These are phyloP conservation scores for Sporopachydermia quercuum DNA, from an alignment of 805 yeast genomes.

Conservation along the genomic window DNA sequence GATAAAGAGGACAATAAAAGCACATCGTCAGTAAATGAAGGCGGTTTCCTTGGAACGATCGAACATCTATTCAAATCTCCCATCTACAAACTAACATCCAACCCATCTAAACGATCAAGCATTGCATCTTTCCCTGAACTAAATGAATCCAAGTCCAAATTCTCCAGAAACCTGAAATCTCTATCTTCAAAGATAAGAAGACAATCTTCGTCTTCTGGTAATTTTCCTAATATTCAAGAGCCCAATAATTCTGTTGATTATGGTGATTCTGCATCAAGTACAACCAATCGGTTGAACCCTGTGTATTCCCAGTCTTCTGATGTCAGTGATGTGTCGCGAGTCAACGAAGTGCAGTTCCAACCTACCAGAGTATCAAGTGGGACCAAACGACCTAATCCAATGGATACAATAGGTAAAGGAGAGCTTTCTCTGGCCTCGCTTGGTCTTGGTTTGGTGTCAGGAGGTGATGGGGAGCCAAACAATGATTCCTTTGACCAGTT, in stretches of 20 bases:
- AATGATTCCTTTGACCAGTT: too few relatives aligned
- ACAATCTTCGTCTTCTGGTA: background rate
- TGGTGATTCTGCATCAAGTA: too few relatives aligned
- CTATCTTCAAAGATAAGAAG: background rate
- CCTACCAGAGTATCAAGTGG: background rate
- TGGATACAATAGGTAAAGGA: conserved; percentile 18
- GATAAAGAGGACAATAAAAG: too few relatives aligned
- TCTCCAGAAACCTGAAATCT: background rate
- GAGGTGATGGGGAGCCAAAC: background rate
- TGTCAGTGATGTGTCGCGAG: background rate
- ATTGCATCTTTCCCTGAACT: background rate
- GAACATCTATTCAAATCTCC: background rate
- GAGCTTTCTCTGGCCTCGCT: conserved; percentile 16
- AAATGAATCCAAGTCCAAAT: background rate
- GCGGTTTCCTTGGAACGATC: background rate
- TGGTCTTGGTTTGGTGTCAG: conserved; percentile 7
- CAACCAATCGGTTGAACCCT: background rate
- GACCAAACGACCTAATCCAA: conserved; percentile 5
- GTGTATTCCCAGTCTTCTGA: background rate
- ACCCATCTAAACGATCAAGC: background rate
- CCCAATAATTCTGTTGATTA: too few relatives aligned
- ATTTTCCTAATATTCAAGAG: too few relatives aligned
- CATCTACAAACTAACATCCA: background rate
- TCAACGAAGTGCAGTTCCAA: background rate
- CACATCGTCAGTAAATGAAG: background rate